A percentile compares a stretch with the other conserved stretches of the same genome.
Conservation (phyloP, 495 filamentous ascomycete species). For the Immersiella caudata region DNA sequence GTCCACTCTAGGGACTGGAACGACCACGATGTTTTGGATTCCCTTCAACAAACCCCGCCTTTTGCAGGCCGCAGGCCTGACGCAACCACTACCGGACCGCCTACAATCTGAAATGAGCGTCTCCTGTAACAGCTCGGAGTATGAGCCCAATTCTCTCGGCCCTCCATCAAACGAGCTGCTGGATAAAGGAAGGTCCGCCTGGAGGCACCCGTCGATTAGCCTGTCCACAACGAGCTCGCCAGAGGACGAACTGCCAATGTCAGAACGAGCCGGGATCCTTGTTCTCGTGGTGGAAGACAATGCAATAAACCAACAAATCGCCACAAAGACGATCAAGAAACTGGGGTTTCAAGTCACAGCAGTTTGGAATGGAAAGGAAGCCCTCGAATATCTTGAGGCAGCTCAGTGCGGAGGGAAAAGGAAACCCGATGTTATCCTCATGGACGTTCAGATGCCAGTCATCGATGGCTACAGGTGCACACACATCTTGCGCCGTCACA, state of each 20-base stretch:
- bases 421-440: constrained; percentile 76
- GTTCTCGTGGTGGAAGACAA: constrained; percentile 83
- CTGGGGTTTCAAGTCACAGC: constrained; percentile 72
- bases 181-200: constrained; percentile 36
- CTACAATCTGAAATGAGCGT: constrained; percentile 65
- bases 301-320: constrained; percentile 77
- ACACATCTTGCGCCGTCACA: constrained; percentile 65
- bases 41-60: constrained; percentile 61
- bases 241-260: constrained; percentile 43
- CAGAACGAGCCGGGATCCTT: constrained; percentile 58
- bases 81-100: constrained; percentile 59
- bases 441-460: constrained; percentile 87
- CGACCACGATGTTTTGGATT: constrained; percentile 67
- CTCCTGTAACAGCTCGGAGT: constrained; percentile 59
- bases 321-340: constrained; percentile 71
- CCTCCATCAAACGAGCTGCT: constrained; percentile 32
- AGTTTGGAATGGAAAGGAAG: constrained; percentile 76
- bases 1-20: constrained; percentile 62
- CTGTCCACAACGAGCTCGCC: constrained; percentile 28
- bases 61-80: constrained; percentile 40
- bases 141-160: constrained; percentile 40
- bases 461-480: constrained; percentile 80
- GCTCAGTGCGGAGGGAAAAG: constrained; percentile 42
- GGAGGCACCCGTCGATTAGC: constrained; percentile 39
- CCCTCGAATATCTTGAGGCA: constrained; percentile 64